These are phyloP conservation scores for Cystobasidium onofrii DNA, from an alignment of 768 basidiomycete species.

Conservation along the genomic window DNA sequence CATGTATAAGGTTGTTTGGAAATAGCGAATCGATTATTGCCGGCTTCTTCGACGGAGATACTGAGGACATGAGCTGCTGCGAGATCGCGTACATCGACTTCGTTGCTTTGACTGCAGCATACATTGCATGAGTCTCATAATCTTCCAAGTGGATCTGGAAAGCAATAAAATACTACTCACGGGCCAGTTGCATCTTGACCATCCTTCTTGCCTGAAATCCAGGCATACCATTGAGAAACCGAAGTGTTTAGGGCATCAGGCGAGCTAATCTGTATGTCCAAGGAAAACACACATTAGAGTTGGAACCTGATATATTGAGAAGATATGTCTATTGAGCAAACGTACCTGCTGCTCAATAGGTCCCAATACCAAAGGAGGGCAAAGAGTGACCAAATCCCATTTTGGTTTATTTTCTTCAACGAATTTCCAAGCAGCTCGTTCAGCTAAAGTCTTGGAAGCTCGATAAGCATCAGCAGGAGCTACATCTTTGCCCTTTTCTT, in stretches of 20 bases:
- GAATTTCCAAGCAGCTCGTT: constrained; percentile 23
- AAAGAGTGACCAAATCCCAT: constrained; percentile 19
- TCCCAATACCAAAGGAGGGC: constrained; percentile 23
- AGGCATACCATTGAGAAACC: constrained; percentile 17
- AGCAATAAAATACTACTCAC: neutral
- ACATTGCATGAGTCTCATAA: neutral
- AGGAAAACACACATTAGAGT: too few species aligned
- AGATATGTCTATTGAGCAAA: too few species aligned
- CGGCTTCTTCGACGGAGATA: constrained; percentile 40
- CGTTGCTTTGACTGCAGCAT: constrained; percentile 14
- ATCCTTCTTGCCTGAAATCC: constrained; percentile 13
- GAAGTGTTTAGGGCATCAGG: constrained; percentile 25
- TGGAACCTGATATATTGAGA: too few species aligned
- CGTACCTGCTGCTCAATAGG: constrained; percentile 14
- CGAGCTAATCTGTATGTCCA: neutral
- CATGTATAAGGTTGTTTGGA: constrained; percentile 24
- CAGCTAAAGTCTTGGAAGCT: constrained; percentile 21
- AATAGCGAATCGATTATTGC: constrained; percentile 50
- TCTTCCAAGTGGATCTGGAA: neutral
- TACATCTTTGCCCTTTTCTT: constrained; percentile 27
- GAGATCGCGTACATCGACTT: constrained; percentile 25
- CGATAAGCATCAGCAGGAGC: constrained; percentile 23
- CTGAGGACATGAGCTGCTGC: constrained; percentile 36
- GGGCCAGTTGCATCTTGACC: constrained; percentile 1
- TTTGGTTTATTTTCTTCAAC: constrained; percentile 22